Percentiles rank a stretch among this genome's conserved stretches.
These are phyloP conservation scores for Pseudopyrenochaeta lycopersici DNA, from an alignment of 2,329 filamentous ascomycete species.

Conservation along the genomic window DNA sequence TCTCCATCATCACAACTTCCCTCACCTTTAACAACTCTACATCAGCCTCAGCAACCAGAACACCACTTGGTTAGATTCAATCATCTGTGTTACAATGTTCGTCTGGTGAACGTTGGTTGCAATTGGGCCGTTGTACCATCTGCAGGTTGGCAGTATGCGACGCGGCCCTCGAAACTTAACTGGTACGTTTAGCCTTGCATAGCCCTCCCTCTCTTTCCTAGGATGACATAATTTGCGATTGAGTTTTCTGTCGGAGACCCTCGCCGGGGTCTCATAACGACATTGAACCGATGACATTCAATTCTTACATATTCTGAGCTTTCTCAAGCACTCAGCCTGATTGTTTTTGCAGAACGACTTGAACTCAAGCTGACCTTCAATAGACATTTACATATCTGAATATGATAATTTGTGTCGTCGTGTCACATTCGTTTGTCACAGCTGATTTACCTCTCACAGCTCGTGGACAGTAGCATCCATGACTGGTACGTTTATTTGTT, in stretches of 20 bases:
- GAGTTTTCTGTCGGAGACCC: constrained; percentile 85
- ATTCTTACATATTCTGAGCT: constrained; percentile 99
- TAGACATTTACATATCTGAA: background rate
- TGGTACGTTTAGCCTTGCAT: constrained; percentile 29
- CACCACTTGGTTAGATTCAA: background rate
- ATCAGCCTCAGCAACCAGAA: background rate
- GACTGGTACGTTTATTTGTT: constrained; percentile 19
- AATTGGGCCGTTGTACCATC: background rate
- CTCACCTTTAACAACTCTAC: background rate
- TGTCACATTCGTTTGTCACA: background rate
- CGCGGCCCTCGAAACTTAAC: constrained; percentile 8
- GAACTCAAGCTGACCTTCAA: constrained; percentile 18
- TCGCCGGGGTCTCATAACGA: constrained; percentile 90
- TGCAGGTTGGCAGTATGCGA: background rate
- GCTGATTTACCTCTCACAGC: background rate
- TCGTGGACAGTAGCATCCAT: no score
- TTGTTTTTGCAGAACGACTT: background rate
- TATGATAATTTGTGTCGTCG: background rate
- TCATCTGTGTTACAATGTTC: background rate
- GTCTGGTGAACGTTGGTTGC: no score
- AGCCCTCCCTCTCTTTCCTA: constrained; percentile 39
- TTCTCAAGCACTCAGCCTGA: constrained; percentile 16
- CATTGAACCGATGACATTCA: constrained; percentile 81
- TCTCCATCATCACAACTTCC: constrained; percentile 1
- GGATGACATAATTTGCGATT: constrained; percentile 99